Conservation (phyloP, 1,139 yeast genomes). For the Hansenula sp. region DNA sequence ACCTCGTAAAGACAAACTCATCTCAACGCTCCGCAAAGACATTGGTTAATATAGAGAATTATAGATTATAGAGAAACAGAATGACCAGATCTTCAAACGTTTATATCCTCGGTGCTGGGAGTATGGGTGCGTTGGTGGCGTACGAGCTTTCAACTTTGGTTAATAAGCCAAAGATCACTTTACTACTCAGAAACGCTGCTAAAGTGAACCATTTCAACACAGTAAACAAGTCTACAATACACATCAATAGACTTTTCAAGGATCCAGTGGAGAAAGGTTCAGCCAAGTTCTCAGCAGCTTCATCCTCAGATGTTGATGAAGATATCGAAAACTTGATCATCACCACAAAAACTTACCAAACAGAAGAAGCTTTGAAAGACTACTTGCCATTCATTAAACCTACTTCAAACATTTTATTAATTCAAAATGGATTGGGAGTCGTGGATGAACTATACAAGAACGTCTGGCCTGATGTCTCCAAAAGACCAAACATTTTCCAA, state of each 20-base stretch:
- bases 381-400: constrained; percentile 41
- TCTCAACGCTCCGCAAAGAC: too few relatives aligned
- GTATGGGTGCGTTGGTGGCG: constrained; percentile 22
- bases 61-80: not conserved
- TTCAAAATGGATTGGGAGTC: constrained; percentile 90
- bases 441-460: constrained; percentile 45
- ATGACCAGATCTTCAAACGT: constrained; percentile 3
- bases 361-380: constrained; percentile 42
- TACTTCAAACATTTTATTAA: constrained; percentile 56
- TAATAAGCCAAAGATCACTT: constrained; percentile 13
- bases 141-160: constrained; percentile 16
- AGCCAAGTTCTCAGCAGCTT: constrained; percentile 18
- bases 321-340: constrained; percentile 54
- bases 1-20: too few relatives aligned
- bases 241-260: constrained; percentile 25
- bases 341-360: constrained; percentile 65
- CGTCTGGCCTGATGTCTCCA: constrained; percentile 49
- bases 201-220: constrained; percentile 25
- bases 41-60: too few relatives aligned
- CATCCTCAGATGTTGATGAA: constrained; percentile 23
- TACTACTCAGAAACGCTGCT: constrained; percentile 20
- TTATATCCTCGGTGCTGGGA: constrained; percentile 22
- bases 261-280: constrained; percentile 9
- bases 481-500: constrained; percentile 58
- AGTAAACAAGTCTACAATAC: constrained; percentile 22